Percentiles rank a stretch among this genome's conserved stretches.
phyloP scores from a whole-genome alignment of 2,329 filamentous ascomycete genomes.

The Ophiostoma sp. region DNA sequence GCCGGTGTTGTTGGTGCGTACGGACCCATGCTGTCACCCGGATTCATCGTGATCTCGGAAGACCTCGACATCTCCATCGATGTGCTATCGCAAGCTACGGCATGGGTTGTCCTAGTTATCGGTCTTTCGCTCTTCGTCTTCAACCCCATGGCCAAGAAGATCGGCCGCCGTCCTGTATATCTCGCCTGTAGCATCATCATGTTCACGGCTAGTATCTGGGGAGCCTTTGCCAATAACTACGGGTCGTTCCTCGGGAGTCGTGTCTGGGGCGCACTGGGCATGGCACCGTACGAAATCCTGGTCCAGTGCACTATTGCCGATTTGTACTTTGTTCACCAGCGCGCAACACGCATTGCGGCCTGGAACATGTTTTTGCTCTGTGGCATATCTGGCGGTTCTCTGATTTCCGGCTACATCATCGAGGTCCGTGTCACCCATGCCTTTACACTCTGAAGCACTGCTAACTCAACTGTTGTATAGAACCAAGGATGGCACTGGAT shows the following conservation, averaged over 20 bases:
- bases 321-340: slow-evolving; percentile 43
- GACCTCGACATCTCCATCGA: slow-evolving; percentile 41
- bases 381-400: slow-evolving; percentile 38
- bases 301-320: slow-evolving; percentile 48
- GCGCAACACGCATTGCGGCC: slow-evolving; percentile 39
- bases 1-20: slow-evolving; percentile 47
- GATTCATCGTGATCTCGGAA: slow-evolving; percentile 42
- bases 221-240: slow-evolving; percentile 40
- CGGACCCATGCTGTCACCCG: slow-evolving; percentile 47
- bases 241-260: slow-evolving; percentile 42
- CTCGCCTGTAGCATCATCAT: slow-evolving; percentile 43
- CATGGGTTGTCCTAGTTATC: slow-evolving; percentile 45
- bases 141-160: slow-evolving; percentile 47
- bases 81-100: slow-evolving; percentile 41
- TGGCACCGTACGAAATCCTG: slow-evolving; percentile 48
- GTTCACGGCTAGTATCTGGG: slow-evolving; percentile 45
- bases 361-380: slow-evolving; percentile 40
- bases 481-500: slow-evolving; percentile 41
- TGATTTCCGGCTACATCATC: slow-evolving; percentile 40
- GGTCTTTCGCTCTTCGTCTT: slow-evolving; percentile 46
- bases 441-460: not conserved
- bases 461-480: slow-evolving; percentile 7
- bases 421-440: not conserved
- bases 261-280: slow-evolving; percentile 43
- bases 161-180: slow-evolving; percentile 47